These are phyloP conservation scores for Colletotrichum sublineola DNA, from an alignment of 2,329 filamentous ascomycete genomes.

Conservation along the genomic window DNA sequence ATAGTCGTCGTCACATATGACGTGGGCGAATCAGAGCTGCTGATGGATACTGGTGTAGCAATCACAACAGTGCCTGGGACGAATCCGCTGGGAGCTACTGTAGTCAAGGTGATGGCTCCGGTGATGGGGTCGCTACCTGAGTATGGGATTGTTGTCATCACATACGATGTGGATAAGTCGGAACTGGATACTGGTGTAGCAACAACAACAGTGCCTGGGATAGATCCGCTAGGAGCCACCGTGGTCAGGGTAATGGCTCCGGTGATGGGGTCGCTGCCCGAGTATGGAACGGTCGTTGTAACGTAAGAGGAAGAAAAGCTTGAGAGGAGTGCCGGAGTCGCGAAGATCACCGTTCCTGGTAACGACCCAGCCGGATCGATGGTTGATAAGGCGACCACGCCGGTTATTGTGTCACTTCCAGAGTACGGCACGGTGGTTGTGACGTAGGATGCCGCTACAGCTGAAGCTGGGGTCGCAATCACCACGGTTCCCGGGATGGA, in stretches of 20 bases:
- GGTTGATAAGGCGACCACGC: neutral
- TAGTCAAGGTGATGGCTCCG: neutral
- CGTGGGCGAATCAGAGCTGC: neutral
- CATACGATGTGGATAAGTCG: neutral
- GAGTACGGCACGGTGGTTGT: constrained; percentile 10
- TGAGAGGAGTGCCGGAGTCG: neutral
- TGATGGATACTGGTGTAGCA: neutral
- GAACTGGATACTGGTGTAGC: neutral
- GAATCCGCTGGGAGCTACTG: neutral
- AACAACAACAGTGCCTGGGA: constrained; percentile 4
- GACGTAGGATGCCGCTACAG: neutral
- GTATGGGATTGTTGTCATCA: constrained; percentile 11
- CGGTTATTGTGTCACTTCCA: constrained; percentile 6
- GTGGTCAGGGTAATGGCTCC: neutral
- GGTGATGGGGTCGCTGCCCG: neutral
- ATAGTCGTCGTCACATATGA: constrained; percentile 21
- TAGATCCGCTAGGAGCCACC: neutral
- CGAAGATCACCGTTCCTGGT: constrained; percentile 12
- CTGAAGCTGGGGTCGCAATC: constrained; percentile 1
- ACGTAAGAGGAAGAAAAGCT: neutral
- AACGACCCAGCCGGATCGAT: neutral
- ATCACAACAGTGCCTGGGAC: constrained; percentile 5
- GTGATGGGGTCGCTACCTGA: constrained; percentile 11
- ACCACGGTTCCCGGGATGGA: neutral
- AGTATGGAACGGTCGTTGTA: constrained; percentile 8